A percentile compares a stretch with the other conserved stretches of the same genome.
Conservation (phyloP, 306 rosid species). For the Senna siamea region DNA sequence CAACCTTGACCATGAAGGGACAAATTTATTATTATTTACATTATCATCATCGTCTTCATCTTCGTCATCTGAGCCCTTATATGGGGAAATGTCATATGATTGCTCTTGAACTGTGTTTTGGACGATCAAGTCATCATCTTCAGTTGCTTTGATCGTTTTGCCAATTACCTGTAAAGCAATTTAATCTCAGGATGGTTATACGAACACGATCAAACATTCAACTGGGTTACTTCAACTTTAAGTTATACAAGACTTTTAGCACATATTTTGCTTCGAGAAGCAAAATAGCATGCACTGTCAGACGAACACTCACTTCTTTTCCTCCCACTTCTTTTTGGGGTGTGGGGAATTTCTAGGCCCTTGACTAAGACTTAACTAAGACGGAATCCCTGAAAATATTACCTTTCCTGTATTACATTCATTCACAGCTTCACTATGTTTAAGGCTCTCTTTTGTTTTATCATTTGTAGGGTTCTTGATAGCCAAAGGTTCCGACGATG, state of each 20-base stretch:
- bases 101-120: constrained; percentile 51
- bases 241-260: background rate
- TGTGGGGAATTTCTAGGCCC: constrained; percentile 14
- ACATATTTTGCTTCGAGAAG: background rate
- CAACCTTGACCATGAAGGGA: constrained; percentile 95
- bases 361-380: constrained; percentile 5
- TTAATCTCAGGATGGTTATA: constrained; percentile 33
- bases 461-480: constrained; percentile 41
- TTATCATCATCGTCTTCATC: constrained; percentile 70
- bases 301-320: background rate
- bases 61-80: constrained; percentile 89
- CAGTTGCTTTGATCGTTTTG: constrained; percentile 42
- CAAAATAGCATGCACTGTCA: constrained; percentile 21
- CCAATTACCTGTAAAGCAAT: constrained; percentile 48
- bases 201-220: constrained; percentile 1
- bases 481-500: constrained; percentile 43
- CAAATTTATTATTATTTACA: too few relatives aligned
- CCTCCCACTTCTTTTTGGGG: background rate
- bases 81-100: constrained; percentile 91
- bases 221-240: constrained; percentile 20
- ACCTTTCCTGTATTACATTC: constrained; percentile 52
- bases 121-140: constrained; percentile 36
- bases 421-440: constrained; percentile 37
- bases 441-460: constrained; percentile 41
- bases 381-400: constrained; percentile 34